Conservation (phyloP, 164 flowering plant genomes). For the Macadamia integrifolia region DNA sequence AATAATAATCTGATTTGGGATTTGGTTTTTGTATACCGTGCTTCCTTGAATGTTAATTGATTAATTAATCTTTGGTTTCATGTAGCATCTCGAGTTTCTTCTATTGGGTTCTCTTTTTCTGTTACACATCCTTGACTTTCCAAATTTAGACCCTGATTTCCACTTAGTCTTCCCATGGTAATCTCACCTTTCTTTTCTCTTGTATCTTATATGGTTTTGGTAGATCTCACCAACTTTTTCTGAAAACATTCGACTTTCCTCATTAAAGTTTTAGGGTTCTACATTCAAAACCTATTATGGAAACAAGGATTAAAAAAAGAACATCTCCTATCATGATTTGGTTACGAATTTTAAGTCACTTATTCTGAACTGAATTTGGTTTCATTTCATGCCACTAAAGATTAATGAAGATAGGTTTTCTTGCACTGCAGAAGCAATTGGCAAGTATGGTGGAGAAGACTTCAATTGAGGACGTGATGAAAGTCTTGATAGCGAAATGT, state of each 20-base stretch:
- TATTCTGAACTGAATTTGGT: not conserved
- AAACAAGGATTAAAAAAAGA: not conserved
- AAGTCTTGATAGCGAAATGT: slow-evolving; percentile 56
- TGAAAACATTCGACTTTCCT: slow-evolving; percentile 37
- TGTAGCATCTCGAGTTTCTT: slow-evolving; percentile 23
- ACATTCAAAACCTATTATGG: not conserved
- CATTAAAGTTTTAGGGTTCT: slow-evolving; percentile 25
- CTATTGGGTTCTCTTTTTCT: slow-evolving; percentile 25
- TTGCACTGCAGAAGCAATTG: slow-evolving; percentile 72
- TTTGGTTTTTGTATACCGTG: slow-evolving; percentile 6
- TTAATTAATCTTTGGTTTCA: slow-evolving; percentile 22
- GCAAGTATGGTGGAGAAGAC: slow-evolving; percentile 96
- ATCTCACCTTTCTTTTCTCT: not conserved
- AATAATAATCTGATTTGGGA: not conserved
- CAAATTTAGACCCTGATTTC: slow-evolving; percentile 36
- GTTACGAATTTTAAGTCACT: not conserved
- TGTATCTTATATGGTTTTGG: not conserved
- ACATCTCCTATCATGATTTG: too few species aligned
- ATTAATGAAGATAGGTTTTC: not conserved
- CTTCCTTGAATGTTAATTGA: not conserved
- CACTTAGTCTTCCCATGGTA: slow-evolving; percentile 48
- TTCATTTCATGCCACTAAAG: not conserved
- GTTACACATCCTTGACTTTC: slow-evolving; percentile 23
- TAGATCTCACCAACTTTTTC: slow-evolving; percentile 18
- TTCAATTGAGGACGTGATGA: slow-evolving; percentile 99